Evolutionary conservation across 1,284 basidiomycete genomes (phyloP).

Genomic region (Trichosporon ovoides): DNA sequence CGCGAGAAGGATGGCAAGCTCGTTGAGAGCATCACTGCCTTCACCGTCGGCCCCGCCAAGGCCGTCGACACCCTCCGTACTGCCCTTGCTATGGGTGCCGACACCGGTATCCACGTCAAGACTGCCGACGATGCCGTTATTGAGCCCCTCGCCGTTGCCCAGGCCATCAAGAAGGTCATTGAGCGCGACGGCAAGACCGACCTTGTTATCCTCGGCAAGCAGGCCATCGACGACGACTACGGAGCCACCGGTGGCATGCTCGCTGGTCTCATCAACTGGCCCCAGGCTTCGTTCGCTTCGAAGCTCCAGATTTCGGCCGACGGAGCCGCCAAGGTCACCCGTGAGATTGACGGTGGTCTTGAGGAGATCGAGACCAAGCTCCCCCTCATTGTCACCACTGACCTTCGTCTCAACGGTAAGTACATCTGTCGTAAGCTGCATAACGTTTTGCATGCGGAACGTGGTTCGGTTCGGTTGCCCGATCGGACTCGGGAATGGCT

Average conservation of each 20-base stretch:
- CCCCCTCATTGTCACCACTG: conserved; percentile 87
- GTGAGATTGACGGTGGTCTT: conserved; percentile 93
- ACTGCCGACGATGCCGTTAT: conserved; percentile 74
- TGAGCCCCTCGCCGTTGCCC: conserved; percentile 47
- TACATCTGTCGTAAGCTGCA: neutral
- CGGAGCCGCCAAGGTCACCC: conserved; percentile 67
- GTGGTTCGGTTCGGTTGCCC: neutral
- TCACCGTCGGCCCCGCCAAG: conserved; percentile 90
- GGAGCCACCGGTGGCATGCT: conserved; percentile 98
- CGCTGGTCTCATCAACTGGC: conserved; percentile 85
- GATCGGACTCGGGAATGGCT: conserved; percentile 1
- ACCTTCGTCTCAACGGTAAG: conserved; percentile 64
- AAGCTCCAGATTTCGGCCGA: conserved; percentile 72
- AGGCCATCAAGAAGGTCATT: conserved; percentile 74
- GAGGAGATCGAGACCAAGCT: conserved; percentile 76
- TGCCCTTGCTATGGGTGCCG: conserved; percentile 96
- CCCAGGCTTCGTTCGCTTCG: conserved; percentile 92
- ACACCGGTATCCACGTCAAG: conserved; percentile 86
- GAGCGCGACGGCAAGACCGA: conserved; percentile 59
- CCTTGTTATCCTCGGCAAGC: conserved; percentile 94
- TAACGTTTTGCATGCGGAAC: neutral
- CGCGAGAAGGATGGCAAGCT: conserved; percentile 64
- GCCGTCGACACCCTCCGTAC: conserved; percentile 86
- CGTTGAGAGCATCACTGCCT: conserved; percentile 79
- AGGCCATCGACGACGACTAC: conserved; percentile 95